Evolutionary conservation across 148 eudicot genomes (phyloP).

Genomic region (Mesembryanthemum crystallinum): DNA sequence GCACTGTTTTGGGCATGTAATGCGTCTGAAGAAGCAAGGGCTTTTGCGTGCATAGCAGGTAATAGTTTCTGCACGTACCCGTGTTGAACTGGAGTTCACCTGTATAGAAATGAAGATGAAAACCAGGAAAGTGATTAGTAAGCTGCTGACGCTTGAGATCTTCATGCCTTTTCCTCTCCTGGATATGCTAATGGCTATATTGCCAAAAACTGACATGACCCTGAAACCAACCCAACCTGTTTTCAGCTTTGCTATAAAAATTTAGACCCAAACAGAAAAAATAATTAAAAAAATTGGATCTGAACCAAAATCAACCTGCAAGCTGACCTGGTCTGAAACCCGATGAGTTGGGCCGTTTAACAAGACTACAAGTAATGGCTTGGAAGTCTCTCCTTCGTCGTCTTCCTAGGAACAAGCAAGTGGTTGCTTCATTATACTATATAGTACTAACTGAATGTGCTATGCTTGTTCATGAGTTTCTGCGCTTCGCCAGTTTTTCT

Average conservation of each 20-base stretch:
- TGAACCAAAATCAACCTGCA: too few species aligned
- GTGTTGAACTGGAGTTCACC: slow-evolving; percentile 8
- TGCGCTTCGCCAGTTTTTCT: background rate
- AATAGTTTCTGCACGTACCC: slow-evolving; percentile 22
- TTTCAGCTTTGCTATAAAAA: too few species aligned
- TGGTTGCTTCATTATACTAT: slow-evolving; percentile 14
- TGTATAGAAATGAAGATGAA: background rate
- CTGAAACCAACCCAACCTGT: too few species aligned
- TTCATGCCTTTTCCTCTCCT: slow-evolving; percentile 12
- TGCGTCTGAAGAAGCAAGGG: slow-evolving; percentile 40
- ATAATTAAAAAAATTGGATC: too few species aligned
- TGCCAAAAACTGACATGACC: too few species aligned
- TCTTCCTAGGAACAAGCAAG: slow-evolving; percentile 19
- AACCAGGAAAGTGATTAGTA: slow-evolving; percentile 8
- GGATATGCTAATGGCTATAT: background rate
- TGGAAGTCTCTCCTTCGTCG: background rate
- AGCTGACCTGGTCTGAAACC: too few species aligned
- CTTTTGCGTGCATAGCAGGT: slow-evolving; percentile 36
- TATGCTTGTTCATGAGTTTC: slow-evolving; percentile 4
- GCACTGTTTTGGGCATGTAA: slow-evolving; percentile 58
- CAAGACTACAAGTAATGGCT: too few species aligned
- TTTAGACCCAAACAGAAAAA: too few species aligned
- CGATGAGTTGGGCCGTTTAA: too few species aligned
- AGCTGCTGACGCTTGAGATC: slow-evolving; percentile 10
- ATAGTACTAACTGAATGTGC: background rate